Conservation (phyloP, 2,329 filamentous ascomycete genomes). For the Decorospora gaudefroyi region DNA sequence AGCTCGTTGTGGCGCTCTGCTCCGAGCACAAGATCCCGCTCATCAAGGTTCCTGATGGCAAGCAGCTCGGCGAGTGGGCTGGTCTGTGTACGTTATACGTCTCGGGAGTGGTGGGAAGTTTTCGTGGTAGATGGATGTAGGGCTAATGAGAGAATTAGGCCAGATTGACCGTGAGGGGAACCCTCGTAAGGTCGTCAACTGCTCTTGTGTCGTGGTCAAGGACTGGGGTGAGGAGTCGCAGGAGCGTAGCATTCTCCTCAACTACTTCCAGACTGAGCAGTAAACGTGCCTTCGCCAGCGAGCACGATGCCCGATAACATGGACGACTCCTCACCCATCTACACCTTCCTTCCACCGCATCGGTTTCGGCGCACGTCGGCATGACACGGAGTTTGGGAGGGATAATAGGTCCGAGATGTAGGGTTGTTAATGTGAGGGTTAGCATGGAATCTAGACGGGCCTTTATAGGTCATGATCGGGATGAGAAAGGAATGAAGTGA, state of each 20-base stretch:
- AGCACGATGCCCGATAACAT: slow-evolving; percentile 10
- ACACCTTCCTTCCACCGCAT: slow-evolving; percentile 22
- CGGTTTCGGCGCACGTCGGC: slow-evolving; percentile 19
- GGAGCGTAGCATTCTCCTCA: slow-evolving; percentile 97
- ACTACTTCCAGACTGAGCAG: slow-evolving; percentile 96
- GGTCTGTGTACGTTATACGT: slow-evolving; percentile 89
- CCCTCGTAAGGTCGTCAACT: slow-evolving; percentile 99
- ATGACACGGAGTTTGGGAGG: slow-evolving; percentile 19
- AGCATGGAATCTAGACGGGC: slow-evolving; percentile 23
- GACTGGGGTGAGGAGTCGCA: slow-evolving; percentile 99
- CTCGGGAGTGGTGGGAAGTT: too few species aligned
- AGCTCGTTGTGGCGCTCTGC: slow-evolving; percentile 98
- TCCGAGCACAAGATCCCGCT: slow-evolving; percentile 99
- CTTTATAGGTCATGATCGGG: not conserved
- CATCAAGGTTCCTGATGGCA: slow-evolving; percentile 99
- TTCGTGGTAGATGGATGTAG: too few species aligned
- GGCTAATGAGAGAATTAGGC: slow-evolving; percentile 67
- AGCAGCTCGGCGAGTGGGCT: slow-evolving; percentile 99
- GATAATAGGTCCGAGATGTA: slow-evolving; percentile 5
- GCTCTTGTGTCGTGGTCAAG: slow-evolving; percentile 99
- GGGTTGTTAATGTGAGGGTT: slow-evolving; percentile 14
- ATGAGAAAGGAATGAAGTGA: slow-evolving; percentile 12
- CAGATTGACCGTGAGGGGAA: slow-evolving; percentile 99
- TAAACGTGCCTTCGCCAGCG: slow-evolving; percentile 43
- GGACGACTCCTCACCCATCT: slow-evolving; percentile 6